Percentiles rank a stretch among this genome's conserved stretches.
These are phyloP conservation scores for Termitomyces sp. DNA, from an alignment of 768 basidiomycete genomes.

Conservation along the genomic window DNA sequence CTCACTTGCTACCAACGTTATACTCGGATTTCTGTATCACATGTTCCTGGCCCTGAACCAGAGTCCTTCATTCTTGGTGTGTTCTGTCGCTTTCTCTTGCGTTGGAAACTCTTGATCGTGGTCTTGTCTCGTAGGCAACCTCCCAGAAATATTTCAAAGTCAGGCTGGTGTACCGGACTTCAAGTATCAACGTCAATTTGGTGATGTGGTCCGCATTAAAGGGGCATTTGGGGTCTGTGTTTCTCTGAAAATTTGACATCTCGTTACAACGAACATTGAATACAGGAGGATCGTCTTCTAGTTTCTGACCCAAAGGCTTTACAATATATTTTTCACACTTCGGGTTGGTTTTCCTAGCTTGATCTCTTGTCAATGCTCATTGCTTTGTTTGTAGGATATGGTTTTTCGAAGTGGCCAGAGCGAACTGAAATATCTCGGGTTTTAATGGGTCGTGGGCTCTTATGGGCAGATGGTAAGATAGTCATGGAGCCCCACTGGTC, in stretches of 20 bases:
- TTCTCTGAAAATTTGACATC: background rate
- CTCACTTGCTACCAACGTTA: conserved; percentile 30
- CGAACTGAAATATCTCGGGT: conserved; percentile 47
- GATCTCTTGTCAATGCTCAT: background rate
- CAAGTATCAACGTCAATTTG: conserved; percentile 46
- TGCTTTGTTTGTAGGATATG: conserved; percentile 35
- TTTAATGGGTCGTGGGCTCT: conserved; percentile 47
- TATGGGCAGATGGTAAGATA: conserved; percentile 49
- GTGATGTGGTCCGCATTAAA: conserved; percentile 48
- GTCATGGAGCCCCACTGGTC: conserved; percentile 28
- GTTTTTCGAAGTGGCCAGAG: conserved; percentile 49
- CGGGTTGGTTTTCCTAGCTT: conserved; percentile 23
- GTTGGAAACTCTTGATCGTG: background rate
- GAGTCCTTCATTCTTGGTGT: conserved; percentile 47
- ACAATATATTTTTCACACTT: conserved; percentile 55
- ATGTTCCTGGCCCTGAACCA: conserved; percentile 46
- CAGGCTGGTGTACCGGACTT: conserved; percentile 51
- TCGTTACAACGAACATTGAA: background rate
- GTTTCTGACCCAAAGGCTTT: conserved; percentile 57
- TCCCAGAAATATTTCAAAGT: conserved; percentile 47
- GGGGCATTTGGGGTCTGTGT: conserved; percentile 43
- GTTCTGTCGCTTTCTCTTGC: background rate
- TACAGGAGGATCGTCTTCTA: conserved; percentile 48
- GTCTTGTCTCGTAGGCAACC: conserved; percentile 34
- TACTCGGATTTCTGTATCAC: conserved; percentile 37